A percentile compares a stretch with the other conserved stretches of the same genome.
These are phyloP conservation scores for Amanita molliuscula DNA, from an alignment of 768 basidiomycete genomes.

Conservation along the genomic window DNA sequence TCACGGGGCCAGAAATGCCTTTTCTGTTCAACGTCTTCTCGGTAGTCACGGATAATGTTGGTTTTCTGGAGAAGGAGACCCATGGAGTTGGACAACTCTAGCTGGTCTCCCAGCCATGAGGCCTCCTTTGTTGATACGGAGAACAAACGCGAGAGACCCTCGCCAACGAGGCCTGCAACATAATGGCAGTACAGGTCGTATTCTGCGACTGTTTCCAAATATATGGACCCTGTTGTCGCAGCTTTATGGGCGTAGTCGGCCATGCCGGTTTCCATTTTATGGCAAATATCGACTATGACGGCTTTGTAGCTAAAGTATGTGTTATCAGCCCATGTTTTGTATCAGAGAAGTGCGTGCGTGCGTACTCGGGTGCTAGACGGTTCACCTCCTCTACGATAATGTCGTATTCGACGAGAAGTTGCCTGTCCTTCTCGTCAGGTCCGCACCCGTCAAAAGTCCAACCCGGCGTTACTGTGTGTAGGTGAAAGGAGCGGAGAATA, in stretches of 20 bases:
- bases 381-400: conserved; percentile 74
- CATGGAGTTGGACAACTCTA: conserved; percentile 88
- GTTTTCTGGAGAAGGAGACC: conserved; percentile 96
- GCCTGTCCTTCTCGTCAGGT: conserved; percentile 80
- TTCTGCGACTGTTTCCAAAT: conserved; percentile 68
- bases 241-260: conserved; percentile 88
- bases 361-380: conserved; percentile 53
- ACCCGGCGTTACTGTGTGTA: conserved; percentile 68
- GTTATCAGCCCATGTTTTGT: not conserved
- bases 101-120: conserved; percentile 61
- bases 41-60: conserved; percentile 93
- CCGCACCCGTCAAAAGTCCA: conserved; percentile 82
- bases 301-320: conserved; percentile 44
- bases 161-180: conserved; percentile 95
- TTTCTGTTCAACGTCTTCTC: conserved; percentile 78
- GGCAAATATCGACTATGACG: conserved; percentile 73
- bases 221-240: conserved; percentile 55
- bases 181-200: conserved; percentile 99
- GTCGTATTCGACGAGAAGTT: conserved; percentile 77
- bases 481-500: conserved; percentile 72
- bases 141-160: conserved; percentile 86
- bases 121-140: conserved; percentile 78
- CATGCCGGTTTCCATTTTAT: conserved; percentile 93
- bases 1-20: conserved; percentile 94
- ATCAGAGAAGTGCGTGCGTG: conserved; percentile 2